A percentile compares a stretch with the other conserved stretches of the same genome.
phyloP scores from a whole-genome alignment of 83 land plant species.

The Diphasiastrum complanatum region DNA sequence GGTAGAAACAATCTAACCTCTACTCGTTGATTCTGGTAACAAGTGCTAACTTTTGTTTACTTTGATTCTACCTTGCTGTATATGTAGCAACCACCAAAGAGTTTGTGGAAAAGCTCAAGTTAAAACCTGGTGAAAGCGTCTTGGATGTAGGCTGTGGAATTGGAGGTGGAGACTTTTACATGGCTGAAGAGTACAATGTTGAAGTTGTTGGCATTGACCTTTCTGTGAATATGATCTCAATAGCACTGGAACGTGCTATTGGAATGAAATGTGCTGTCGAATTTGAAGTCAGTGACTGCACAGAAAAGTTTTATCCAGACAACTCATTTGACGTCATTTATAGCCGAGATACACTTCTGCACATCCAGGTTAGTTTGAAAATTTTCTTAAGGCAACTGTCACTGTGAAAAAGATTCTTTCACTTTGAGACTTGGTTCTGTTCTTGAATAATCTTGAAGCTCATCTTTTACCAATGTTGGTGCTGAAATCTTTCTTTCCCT shows the following conservation, averaged over 20 bases:
- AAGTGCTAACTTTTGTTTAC: neutral
- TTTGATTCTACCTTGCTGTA: neutral
- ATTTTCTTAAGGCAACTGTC: neutral
- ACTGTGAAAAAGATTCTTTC: too few species aligned
- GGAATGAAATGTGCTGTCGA: conserved; percentile 81
- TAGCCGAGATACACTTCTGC: conserved; percentile 98
- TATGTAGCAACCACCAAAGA: conserved; percentile 91
- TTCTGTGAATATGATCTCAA: conserved; percentile 89
- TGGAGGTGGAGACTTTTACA: conserved; percentile 98
- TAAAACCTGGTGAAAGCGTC: conserved; percentile 83
- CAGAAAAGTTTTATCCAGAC: conserved; percentile 59
- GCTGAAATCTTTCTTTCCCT: too few species aligned
- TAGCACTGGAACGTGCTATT: conserved; percentile 91
- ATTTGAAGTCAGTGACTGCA: conserved; percentile 97
- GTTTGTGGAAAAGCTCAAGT: conserved; percentile 72
- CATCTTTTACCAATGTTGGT: neutral
- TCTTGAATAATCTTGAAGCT: neutral
- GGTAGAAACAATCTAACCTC: too few species aligned
- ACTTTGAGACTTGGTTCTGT: too few species aligned
- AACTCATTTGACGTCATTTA: conserved; percentile 88
- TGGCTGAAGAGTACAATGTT: conserved; percentile 89
- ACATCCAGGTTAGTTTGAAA: conserved; percentile 68
- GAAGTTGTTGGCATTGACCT: conserved; percentile 87
- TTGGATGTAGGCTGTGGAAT: conserved; percentile 99
- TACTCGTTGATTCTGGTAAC: neutral